These are phyloP conservation scores for Capronia americana DNA, from an alignment of 2,329 filamentous ascomycete genomes.

Conservation along the genomic window DNA sequence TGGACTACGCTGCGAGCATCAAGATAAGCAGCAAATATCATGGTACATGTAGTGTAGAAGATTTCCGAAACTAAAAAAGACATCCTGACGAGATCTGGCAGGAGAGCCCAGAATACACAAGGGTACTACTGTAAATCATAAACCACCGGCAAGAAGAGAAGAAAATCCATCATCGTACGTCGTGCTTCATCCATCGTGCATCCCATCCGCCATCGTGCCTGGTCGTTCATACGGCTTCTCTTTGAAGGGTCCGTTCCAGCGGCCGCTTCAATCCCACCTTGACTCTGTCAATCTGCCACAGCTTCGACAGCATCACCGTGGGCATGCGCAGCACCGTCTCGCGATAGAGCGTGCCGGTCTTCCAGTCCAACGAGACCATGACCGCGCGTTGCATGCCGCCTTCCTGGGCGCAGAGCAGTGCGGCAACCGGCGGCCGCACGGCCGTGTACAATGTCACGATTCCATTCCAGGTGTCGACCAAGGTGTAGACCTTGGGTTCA, in stretches of 20 bases:
- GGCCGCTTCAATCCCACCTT: conserved; percentile 41
- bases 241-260: background rate
- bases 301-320: conserved; percentile 47
- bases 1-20: background rate
- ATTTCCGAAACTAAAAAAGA: background rate
- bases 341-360: conserved; percentile 48
- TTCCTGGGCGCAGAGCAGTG: conserved; percentile 52
- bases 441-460: conserved; percentile 49
- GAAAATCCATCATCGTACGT: background rate
- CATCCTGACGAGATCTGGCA: background rate
- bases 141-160: background rate
- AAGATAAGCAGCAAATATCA: background rate
- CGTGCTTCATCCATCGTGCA: background rate
- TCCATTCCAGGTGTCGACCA: conserved; percentile 46
- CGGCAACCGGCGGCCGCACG: conserved; percentile 49
- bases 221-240: conserved; percentile 1
- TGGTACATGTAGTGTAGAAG: background rate
- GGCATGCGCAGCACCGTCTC: conserved; percentile 55
- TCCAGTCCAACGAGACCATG: conserved; percentile 55
- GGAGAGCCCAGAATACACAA: background rate
- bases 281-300: conserved; percentile 46
- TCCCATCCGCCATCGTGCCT: background rate
- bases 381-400: conserved; percentile 56
- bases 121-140: background rate
- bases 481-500: conserved; percentile 46